Conservation (phyloP, 805 yeast species). For the Myxozyma monticola region DNA sequence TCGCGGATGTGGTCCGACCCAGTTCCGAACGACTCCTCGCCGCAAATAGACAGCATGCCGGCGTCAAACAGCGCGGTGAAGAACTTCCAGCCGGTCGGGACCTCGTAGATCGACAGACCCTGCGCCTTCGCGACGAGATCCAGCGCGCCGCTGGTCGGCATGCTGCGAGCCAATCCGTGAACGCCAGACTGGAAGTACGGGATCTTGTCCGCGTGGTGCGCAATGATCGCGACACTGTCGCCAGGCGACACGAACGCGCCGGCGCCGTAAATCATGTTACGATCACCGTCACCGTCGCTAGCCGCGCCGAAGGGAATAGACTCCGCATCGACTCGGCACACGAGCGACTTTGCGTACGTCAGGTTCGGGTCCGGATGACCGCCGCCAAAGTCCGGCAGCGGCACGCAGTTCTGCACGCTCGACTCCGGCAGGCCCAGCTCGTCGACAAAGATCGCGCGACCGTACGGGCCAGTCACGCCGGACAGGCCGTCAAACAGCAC, state of each 20-base stretch:
- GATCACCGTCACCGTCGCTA: slow-evolving; percentile 98
- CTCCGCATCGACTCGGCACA: slow-evolving; percentile 77
- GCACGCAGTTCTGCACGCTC: slow-evolving; percentile 74
- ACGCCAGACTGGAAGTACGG: slow-evolving; percentile 93
- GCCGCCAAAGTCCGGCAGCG: slow-evolving; percentile 93
- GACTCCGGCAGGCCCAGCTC: slow-evolving; percentile 75
- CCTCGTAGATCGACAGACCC: slow-evolving; percentile 80
- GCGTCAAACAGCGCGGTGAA: slow-evolving; percentile 95
- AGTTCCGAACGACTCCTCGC: slow-evolving; percentile 97
- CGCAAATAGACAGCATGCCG: slow-evolving; percentile 90
- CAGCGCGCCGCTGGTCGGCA: slow-evolving; percentile 95
- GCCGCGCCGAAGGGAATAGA: slow-evolving; percentile 95
- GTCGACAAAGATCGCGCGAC: slow-evolving; percentile 75
- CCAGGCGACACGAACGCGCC: slow-evolving; percentile 96
- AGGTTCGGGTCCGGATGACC: slow-evolving; percentile 97
- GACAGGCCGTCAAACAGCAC: slow-evolving; percentile 86
- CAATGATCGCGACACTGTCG: slow-evolving; percentile 95
- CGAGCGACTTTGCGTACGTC: slow-evolving; percentile 88
- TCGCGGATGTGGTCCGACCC: slow-evolving; percentile 97
- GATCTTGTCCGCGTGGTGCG: slow-evolving; percentile 77
- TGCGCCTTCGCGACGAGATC: slow-evolving; percentile 84
- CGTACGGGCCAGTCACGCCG: slow-evolving; percentile 98
- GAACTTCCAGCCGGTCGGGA: slow-evolving; percentile 97
- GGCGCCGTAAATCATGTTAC: slow-evolving; percentile 97
- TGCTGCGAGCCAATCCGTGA: slow-evolving; percentile 90